Evolutionary conservation across 306 rosid species (phyloP), one percentile per base, ranked within the genome.

Genomic region (Argentina anserina): DNA sequence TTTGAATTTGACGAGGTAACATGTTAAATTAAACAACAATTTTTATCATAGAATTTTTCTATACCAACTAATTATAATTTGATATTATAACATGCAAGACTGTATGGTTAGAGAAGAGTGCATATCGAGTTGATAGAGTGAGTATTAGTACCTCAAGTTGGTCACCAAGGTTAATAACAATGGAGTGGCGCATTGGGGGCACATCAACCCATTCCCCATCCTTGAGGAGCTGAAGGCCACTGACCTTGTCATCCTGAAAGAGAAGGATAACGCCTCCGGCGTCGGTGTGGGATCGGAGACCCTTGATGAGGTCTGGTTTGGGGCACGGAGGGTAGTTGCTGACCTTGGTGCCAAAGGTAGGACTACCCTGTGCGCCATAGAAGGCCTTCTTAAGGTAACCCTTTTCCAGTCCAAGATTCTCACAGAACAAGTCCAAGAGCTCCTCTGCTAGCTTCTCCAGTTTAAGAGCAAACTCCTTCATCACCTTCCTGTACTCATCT

Each of bases 241-340:
- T 87, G 73, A 93, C 97, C 81, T 87, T 89, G 83, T 93, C 90
- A 25, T 90, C 97, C 63, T 93, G 98, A 83, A 93, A 88, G 66
- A 93, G 92, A 7, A 93, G 88, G 85, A 93, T 83, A 45, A 93
- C 81, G 25, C 98, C 97, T 1, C 98, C 97, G 2, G 98, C 98
- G 47, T 93, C 98, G 18, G 98, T 93, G 80, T 93, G 98, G 28
- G 97, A 88, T 1, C 98, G 81, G 52, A 93, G 98, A 49, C 98
- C 98, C 83, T 90, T 93, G 70, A 93, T 90, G 58, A 89, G 79
- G 29, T 89, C 93, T 7, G 97, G 97, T 15, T 87, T 86, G 1
- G 97, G 98, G 37, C 98, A 93, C 0, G 90, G 89, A 10, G 98
- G 97, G 81, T 93, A 93, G 80, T 93, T 90, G 25, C 97, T 93